phyloP scores from a whole-genome alignment of 768 basidiomycete genomes.

The Panellus pusillus region DNA sequence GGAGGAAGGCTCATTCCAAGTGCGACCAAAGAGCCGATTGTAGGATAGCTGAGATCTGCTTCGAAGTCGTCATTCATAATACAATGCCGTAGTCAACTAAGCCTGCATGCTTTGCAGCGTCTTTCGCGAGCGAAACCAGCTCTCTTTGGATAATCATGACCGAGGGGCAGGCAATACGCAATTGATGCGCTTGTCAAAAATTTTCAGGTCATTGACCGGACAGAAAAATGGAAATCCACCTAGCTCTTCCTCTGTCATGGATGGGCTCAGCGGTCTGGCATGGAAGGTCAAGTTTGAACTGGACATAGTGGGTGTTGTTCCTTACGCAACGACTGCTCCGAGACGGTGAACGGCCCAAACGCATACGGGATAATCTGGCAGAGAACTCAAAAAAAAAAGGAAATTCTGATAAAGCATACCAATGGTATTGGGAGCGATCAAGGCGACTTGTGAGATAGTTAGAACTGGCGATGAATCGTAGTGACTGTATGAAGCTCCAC shows the following conservation, averaged over 20 bases:
- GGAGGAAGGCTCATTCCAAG: constrained; percentile 12
- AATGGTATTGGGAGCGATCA: background rate
- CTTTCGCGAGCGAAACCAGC: background rate
- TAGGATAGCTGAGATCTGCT: background rate
- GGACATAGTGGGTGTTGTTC: background rate
- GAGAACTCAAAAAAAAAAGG: background rate
- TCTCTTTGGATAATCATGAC: background rate
- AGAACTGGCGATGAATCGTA: too few species aligned
- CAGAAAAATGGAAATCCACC: background rate
- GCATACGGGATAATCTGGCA: background rate
- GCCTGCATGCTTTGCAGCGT: background rate
- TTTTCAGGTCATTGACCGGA: background rate
- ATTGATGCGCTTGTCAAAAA: background rate
- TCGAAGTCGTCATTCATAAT: background rate
- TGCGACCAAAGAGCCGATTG: background rate
- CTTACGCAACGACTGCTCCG: background rate
- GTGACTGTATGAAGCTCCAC: background rate
- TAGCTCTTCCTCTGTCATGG: background rate
- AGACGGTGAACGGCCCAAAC: background rate
- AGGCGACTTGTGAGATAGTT: background rate
- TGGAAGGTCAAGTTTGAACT: background rate
- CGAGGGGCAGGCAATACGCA: background rate
- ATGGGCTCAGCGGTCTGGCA: background rate
- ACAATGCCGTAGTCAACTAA: background rate
- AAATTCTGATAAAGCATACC: background rate